Evolutionary conservation across 805 yeast genomes (phyloP).

Genomic region (Teunomyces panamensis): DNA sequence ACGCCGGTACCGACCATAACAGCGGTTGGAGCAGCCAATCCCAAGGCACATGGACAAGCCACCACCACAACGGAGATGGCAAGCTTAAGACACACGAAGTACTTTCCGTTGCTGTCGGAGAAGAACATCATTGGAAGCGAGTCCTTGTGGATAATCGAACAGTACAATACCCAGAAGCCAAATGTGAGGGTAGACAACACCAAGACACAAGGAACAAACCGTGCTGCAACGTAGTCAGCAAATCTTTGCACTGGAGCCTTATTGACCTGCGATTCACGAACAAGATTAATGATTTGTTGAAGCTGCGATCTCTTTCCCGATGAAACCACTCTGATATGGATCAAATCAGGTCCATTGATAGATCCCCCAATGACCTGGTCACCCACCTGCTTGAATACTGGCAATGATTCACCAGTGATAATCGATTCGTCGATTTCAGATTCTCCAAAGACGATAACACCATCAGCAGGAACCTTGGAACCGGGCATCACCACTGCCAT

Average conservation of each 20-base stretch:
- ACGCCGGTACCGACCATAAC: constrained; percentile 99
- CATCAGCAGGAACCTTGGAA: constrained; percentile 89
- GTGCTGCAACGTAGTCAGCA: constrained; percentile 82
- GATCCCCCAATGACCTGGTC: constrained; percentile 85
- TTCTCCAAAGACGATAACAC: constrained; percentile 69
- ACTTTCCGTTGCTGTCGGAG: constrained; percentile 48
- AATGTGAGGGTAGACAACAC: constrained; percentile 64
- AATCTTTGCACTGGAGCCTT: constrained; percentile 88
- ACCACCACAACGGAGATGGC: constrained; percentile 93
- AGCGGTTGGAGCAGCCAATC: constrained; percentile 97
- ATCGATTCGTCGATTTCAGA: constrained; percentile 87
- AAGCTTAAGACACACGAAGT: constrained; percentile 68
- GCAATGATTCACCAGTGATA: constrained; percentile 86
- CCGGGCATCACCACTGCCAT: constrained; percentile 81
- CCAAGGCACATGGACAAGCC: constrained; percentile 98
- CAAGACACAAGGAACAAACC: constrained; percentile 78
- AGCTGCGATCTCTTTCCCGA: constrained; percentile 85
- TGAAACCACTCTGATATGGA: constrained; percentile 64
- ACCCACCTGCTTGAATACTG: constrained; percentile 62
- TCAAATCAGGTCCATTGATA: constrained; percentile 71
- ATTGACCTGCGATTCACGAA: constrained; percentile 83
- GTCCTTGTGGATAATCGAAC: constrained; percentile 19
- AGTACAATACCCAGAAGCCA: constrained; percentile 34
- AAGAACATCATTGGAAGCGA: constrained; percentile 48
- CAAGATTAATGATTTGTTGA: constrained; percentile 80